Percentiles rank a stretch among this genome's conserved stretches.
Evolutionary conservation across 495 filamentous ascomycete species (phyloP).

Genomic region (Neurospora sp.): DNA sequence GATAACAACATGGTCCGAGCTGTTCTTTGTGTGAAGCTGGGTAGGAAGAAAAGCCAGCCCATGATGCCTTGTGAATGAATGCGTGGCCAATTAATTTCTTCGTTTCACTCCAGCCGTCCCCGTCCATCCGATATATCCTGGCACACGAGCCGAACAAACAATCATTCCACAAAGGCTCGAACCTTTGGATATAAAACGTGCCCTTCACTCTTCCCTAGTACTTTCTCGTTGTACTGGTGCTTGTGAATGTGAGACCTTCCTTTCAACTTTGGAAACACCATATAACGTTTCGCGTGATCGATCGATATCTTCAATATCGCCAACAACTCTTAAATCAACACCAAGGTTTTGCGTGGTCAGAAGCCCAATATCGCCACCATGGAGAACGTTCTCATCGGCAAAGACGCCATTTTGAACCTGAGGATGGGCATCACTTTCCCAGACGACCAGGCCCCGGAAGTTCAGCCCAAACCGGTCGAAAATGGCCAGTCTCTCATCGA

Average conservation of each 20-base stretch:
- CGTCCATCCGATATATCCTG: background rate
- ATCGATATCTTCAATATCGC: background rate
- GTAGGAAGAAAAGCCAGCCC: background rate
- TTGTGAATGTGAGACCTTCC: background rate
- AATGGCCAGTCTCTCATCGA: constrained; percentile 55
- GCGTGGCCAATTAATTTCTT: background rate
- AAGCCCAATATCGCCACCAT: background rate
- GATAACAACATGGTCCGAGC: background rate
- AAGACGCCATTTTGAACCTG: background rate
- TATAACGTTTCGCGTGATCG: background rate
- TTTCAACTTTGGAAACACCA: background rate
- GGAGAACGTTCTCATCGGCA: background rate
- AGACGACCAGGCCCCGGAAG: background rate
- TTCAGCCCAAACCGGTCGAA: background rate
- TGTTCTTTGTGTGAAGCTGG: background rate
- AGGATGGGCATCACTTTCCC: background rate
- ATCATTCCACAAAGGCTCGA: background rate
- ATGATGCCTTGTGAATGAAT: background rate
- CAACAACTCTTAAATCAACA: background rate
- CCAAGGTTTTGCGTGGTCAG: background rate
- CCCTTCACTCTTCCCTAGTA: background rate
- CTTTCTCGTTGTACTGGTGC: background rate
- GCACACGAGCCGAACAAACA: background rate
- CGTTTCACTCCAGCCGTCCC: background rate
- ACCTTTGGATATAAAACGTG: background rate